Base-by-base conservation (phyloP, 805 yeast genomes). In the Saccharomycopsis sp. region DNA sequence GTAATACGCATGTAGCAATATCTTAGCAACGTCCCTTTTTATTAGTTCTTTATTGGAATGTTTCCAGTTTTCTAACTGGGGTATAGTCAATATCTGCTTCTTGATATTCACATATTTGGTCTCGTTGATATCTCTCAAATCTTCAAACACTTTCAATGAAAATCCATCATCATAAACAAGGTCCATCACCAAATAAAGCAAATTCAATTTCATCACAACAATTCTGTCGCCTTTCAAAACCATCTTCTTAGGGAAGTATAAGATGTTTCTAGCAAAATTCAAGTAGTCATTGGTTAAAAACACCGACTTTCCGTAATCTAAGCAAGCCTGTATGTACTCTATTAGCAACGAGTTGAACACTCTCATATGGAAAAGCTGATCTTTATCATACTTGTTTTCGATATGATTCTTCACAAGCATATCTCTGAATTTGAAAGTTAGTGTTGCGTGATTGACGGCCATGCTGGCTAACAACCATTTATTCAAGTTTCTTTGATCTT, bases 341-440 rank as follows among this genome's bases (percentile, higher is more conserved):
- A 73, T 67, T 25, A 73, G 67, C 46, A 73, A 52, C 4, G 76
- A 61, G 41, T 72, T 73, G 57, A 72, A 65, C 20, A 75, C 71
- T 44, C 82, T 56, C 44, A 74, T 50, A 50, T 73, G 75, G 53
- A 67, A 75, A 34, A 75, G 43, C 50, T 75, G 79, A 36, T 55
- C 60, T 2, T 58, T 53, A 15, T 53, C 52, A 40, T 50, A 64
- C 12, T 47, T 42, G 27, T 57, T 56, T 3, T 46, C 39, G 4
- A 34, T 34, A 22, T 54, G 19, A n/a, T 65, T 64, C 21, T 71
- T 56, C 10, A 61, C 55, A 30, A 58, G 55, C 4, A 74, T 65
- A 27, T 57, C 58, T 38, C 58, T 58, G 45, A 72, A 68, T 45
- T 65, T 73, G 4, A 73, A 55, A 4, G 75, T 62, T 17, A 67